Conservation (phyloP, 306 rosid genomes). For the Quercus engelmannii region DNA sequence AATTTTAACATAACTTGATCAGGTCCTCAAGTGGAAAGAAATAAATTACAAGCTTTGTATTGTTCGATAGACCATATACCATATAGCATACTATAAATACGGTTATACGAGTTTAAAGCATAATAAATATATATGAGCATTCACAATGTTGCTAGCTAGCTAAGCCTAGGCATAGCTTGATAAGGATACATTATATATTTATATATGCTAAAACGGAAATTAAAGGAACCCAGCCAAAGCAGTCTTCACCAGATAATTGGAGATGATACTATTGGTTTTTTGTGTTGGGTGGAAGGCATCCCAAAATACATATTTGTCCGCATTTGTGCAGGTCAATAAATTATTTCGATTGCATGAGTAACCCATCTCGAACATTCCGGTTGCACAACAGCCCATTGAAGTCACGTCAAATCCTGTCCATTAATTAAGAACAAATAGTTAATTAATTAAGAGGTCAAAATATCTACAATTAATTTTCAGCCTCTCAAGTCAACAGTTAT, state of each 20-base stretch:
- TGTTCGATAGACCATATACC: too few species aligned
- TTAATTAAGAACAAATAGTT: too few species aligned
- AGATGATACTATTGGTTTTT: conserved; percentile 31
- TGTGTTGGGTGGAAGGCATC: conserved; percentile 57
- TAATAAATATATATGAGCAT: too few species aligned
- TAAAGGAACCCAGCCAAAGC: conserved; percentile 23
- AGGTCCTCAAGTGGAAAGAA: too few species aligned
- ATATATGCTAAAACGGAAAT: neutral
- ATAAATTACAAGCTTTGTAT: too few species aligned
- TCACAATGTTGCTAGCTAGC: neutral
- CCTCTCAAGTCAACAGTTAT: too few species aligned
- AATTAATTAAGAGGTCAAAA: too few species aligned
- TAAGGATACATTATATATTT: neutral
- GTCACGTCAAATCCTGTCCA: conserved; percentile 35
- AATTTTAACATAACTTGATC: too few species aligned
- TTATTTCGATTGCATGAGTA: conserved; percentile 43
- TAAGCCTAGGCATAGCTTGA: neutral
- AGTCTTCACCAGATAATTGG: conserved; percentile 22
- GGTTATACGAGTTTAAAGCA: too few species aligned
- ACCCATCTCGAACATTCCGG: conserved; percentile 55
- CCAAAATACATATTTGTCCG: conserved; percentile 47
- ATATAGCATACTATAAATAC: too few species aligned
- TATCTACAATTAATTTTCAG: too few species aligned
- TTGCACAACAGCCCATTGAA: conserved; percentile 43
- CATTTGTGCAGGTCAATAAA: conserved; percentile 39